Evolutionary conservation across 805 yeast genomes (phyloP).

Genomic region (Saturnispora serradocipensis): DNA sequence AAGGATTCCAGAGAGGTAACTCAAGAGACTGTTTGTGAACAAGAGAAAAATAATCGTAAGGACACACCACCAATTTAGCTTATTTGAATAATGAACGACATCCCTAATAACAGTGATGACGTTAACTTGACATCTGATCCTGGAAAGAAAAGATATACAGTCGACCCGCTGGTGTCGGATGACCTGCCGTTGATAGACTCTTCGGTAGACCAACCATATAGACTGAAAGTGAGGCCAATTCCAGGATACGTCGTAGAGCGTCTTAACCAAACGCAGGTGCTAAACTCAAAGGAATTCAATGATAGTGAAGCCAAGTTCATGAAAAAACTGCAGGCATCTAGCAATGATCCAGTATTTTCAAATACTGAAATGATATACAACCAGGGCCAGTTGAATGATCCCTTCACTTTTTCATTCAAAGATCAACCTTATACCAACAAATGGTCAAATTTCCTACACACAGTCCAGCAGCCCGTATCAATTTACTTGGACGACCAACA

Average conservation of each 20-base stretch:
- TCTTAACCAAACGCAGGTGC: neutral
- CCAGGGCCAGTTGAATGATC: constrained; percentile 10
- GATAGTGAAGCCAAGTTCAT: neutral
- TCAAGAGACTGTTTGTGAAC: no score
- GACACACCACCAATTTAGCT: neutral
- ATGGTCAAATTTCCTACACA: constrained; percentile 16
- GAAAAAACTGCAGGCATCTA: neutral
- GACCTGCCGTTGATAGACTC: neutral
- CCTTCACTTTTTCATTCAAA: constrained; percentile 15
- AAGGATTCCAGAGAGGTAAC: no score
- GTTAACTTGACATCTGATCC: neutral
- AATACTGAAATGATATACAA: neutral
- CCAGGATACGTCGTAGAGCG: constrained; percentile 18
- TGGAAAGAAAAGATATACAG: neutral
- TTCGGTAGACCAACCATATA: neutral
- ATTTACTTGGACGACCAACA: neutral
- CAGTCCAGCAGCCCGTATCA: constrained; percentile 10
- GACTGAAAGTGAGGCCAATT: neutral
- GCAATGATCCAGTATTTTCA: neutral
- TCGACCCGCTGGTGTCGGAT: neutral
- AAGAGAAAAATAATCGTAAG: no score
- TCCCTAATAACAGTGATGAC: neutral
- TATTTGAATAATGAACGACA: neutral
- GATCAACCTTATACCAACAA: constrained; percentile 6
- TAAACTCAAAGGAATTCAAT: neutral